Percentiles rank a stretch among this genome's conserved stretches.
Conservation (phyloP, 306 rosid genomes). For the Casuarina glauca region DNA sequence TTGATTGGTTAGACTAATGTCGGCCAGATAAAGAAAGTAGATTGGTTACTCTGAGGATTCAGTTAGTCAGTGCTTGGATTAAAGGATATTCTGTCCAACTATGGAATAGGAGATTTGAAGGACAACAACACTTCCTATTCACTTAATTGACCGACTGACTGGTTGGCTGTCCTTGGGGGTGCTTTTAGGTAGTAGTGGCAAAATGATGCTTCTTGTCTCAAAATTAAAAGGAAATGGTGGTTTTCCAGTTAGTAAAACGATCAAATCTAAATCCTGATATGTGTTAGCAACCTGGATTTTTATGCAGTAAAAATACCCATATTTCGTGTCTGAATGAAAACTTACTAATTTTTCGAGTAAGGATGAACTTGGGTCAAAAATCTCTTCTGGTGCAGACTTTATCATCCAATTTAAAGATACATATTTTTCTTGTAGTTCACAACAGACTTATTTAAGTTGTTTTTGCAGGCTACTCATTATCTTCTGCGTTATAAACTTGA, state of each 20-base stretch:
- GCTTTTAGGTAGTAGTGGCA: neutral
- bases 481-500: slow-evolving; percentile 74
- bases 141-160: neutral
- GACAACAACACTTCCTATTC: neutral
- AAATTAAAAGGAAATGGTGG: neutral
- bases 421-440: neutral
- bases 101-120: neutral
- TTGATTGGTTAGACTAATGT: neutral
- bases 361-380: neutral
- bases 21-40: neutral
- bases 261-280: neutral
- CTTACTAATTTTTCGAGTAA: neutral
- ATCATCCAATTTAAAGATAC: neutral
- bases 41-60: neutral
- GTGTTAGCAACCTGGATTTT: neutral
- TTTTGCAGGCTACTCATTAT: slow-evolving; percentile 67
- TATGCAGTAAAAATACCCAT: neutral
- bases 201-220: neutral
- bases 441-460: slow-evolving; percentile 11
- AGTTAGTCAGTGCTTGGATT: neutral
- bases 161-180: neutral
- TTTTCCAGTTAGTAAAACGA: neutral
- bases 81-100: neutral
- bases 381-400: slow-evolving; percentile 1
- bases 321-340: neutral